Base-by-base conservation (phyloP, 2,329 filamentous ascomycete genomes). In the Fusarium mundagurra region DNA sequence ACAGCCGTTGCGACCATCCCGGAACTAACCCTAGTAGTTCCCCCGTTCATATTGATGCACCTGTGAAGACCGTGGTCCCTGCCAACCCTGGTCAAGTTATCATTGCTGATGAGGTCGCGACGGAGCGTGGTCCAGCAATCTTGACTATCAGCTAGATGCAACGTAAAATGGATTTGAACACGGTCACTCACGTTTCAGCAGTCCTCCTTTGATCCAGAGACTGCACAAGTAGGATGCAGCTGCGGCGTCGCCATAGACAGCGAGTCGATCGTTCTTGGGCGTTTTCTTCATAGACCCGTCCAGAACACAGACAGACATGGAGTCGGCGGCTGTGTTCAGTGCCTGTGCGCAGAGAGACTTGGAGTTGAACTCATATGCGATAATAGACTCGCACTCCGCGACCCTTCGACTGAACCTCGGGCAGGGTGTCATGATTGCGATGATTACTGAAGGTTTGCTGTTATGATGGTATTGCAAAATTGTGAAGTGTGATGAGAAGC, bases 71-170 rank as follows among this genome's bases (percentile, higher is more conserved):
- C 58, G 1, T 9, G 17, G 2, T 24, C 20, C 29, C 4, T n/a
- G 0, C 58, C 27, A 11, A 54, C 45, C 6, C 3, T 8, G 11
- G n/a, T 6, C 0, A 61, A 6, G 22, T n/a, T 27, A 1, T 22
- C 29, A 3, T 61, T 61, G 6, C 58, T 39, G 8, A 43, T 38
- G 2, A 41, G 22, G 1, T 54, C 45, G 10, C 29, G 10, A 1
- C 36, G 22, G 7, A 61, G n/a, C 1, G 36, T 41, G 8, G 45
- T 54, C 58, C 45, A 61, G 34, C 34, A 53, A 33, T 54, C 58
- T 61, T 41, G 2, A 0, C 0, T 2, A 1, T 44, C 22, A 44
- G 38, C 38, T 8, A 1, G 9, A 31, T 18, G 7, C 6, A 18
- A 22, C 2, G 2, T 9, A 4, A 20, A 6, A 8, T 16, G 4